Evolutionary conservation across 306 rosid species (phyloP), one percentile per base, ranked within the genome.

Genomic region (Cucurbita pepo): DNA sequence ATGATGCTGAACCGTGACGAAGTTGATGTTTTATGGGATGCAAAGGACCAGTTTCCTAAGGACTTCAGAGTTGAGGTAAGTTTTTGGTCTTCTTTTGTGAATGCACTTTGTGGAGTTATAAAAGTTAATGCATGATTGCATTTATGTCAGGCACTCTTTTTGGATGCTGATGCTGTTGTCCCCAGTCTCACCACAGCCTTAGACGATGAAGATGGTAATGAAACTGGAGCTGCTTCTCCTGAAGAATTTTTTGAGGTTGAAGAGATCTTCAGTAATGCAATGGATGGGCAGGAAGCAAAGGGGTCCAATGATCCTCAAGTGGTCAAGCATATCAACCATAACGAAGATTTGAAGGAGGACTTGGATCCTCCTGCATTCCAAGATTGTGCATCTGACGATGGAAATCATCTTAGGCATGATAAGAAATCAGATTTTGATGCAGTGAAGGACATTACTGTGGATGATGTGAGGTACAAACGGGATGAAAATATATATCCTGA

Each of bases 211-310:
- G 93, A 91, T 83, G 83, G 78, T 77, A 85, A 88, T 78, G 97
- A 89, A 80, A 40, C 85, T 36, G 99, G 87, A 78, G 79, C 72
- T 82, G 93, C 92, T 80, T 89, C 97, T 40, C 97, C 99, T 11
- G 99, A 95, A 69, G 96, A 95, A 76, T 95, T 95, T 83, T 95
- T 81, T 81, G 97, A 95, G 89, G 97, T 91, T 53, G 99, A 95
- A 81, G 99, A 95, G 82, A 86, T 89, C 77, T 95, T 95, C 83
- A 91, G 96, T 82, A 91, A 71, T 88, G 90, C 40, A 72, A 79
- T 84, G 66, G 99, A 95, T 81, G 83, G 72, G 48, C 96, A 76
- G 52, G 97, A 89, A 86, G 82, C 76, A 40, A 94, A 82, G 76
- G 81, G 76, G 16, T 91, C 82, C 52, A 76, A 43, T 51, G 81